A percentile compares a stretch with the other conserved stretches of the same genome.
phyloP scores from a whole-genome alignment of 352 stramenopile species.

The Peronospora destructor region DNA sequence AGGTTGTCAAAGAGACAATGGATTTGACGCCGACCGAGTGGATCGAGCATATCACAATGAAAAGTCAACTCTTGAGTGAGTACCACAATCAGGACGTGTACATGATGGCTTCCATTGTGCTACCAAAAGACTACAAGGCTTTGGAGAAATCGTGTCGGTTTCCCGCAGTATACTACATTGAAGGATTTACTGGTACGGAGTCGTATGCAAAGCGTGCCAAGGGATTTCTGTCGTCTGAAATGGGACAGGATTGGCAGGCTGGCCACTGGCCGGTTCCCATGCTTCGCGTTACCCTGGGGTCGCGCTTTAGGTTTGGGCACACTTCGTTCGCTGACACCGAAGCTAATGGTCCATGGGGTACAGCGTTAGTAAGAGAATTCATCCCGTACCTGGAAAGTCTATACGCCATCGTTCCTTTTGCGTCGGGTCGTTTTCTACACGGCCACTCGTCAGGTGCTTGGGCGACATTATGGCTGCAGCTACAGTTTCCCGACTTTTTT shows the following conservation, averaged over 20 bases:
- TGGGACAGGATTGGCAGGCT: conserved; percentile 50
- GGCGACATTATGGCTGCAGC: conserved; percentile 64
- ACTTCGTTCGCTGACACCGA: conserved; percentile 69
- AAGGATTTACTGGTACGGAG: conserved; percentile 68
- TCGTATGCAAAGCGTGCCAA: conserved; percentile 53
- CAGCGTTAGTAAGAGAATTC: conserved; percentile 60
- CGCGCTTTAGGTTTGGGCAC: conserved; percentile 68
- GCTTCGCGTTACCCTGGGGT: conserved; percentile 66
- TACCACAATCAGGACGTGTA: conserved; percentile 61
- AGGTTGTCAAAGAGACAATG: conserved; percentile 38
- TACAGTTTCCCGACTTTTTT: conserved; percentile 69
- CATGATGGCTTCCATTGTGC: conserved; percentile 59
- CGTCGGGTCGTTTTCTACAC: conserved; percentile 50
- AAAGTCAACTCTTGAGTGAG: conserved; percentile 58
- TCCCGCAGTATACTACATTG: conserved; percentile 71
- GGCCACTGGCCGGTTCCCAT: conserved; percentile 53
- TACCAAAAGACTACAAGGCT: conserved; percentile 50
- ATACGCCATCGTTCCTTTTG: conserved; percentile 31
- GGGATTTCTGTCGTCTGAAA: conserved; percentile 54
- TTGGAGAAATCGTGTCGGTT: conserved; percentile 25
- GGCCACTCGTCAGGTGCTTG: conserved; percentile 69
- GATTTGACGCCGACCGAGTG: conserved; percentile 45
- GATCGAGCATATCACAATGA: conserved; percentile 61
- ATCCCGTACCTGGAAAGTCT: conserved; percentile 57
- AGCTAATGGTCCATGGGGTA: conserved; percentile 57